phyloP scores from a whole-genome alignment of 371 early-diverging fungal genomes.

The Mortierella sp. region DNA sequence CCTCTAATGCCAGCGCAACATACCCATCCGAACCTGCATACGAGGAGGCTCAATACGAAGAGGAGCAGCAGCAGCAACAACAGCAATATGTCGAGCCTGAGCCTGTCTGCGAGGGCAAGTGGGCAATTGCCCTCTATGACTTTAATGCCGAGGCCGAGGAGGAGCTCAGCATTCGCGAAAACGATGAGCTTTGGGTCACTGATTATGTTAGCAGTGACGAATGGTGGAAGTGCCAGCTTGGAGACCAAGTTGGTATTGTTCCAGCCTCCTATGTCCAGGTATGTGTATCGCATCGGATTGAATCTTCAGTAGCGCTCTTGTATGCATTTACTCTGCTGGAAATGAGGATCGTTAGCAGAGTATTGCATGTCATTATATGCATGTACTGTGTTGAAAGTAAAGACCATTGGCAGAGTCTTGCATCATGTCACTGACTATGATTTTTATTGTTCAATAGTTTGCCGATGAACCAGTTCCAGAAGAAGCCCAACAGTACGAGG shows the following conservation, averaged over 20 bases:
- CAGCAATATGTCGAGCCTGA: constrained; percentile 51
- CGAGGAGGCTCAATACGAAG: constrained; percentile 49
- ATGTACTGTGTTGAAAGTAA: neutral
- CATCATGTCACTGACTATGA: neutral
- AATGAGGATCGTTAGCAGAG: neutral
- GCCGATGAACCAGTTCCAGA: constrained; percentile 51
- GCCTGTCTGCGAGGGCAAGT: constrained; percentile 57
- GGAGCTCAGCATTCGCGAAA: constrained; percentile 79
- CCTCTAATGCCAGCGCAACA: constrained; percentile 36
- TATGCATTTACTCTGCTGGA: neutral
- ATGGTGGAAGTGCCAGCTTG: constrained; percentile 78
- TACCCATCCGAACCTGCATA: constrained; percentile 37
- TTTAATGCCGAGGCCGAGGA: constrained; percentile 83
- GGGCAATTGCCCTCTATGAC: constrained; percentile 82
- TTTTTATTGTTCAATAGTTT: constrained; percentile 19
- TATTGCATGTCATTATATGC: neutral
- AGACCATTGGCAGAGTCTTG: neutral
- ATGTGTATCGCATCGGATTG: constrained; percentile 7
- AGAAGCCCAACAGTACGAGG: constrained; percentile 29
- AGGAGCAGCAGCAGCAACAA: constrained; percentile 32
- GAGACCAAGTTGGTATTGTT: constrained; percentile 65
- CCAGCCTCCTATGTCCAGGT: constrained; percentile 67
- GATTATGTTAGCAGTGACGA: constrained; percentile 83
- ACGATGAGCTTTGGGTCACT: constrained; percentile 80
- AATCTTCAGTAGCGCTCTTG: neutral